Evolutionary conservation across 768 basidiomycete genomes (phyloP), one percentile per base, ranked within the genome.

Genomic region (Lenzites betulinus): DNA sequence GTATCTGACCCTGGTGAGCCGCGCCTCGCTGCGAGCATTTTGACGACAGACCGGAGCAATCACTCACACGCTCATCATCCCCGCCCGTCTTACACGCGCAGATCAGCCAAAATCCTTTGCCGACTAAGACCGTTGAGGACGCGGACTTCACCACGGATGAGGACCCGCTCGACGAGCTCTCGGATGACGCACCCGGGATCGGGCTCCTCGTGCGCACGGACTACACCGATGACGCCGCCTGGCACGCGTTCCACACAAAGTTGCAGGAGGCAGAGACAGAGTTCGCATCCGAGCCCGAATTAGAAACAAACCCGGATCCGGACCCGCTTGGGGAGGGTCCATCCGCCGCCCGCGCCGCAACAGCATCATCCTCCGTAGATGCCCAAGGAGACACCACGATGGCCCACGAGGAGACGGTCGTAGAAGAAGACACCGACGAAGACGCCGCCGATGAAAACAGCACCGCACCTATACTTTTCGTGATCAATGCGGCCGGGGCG

Each of bases 121-220:
- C 56, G 39, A 39, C 33, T 15, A 55, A 62, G 16, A 67, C 61
- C 23, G 54, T 54, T 33, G 67, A 69, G 12, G 62, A 64, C 3
- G 67, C 66, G 33, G 71, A 71, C 47, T 71, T 69, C 54, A 59
- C 64, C 41, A 67, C 60, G 7, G 87, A 87, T 67, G 69, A 70
- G 9, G 89, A 90, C 71, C 82, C 82, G 1, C 68, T 82, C 60
- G 88, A 90, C 70, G 69, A 67, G 12, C 62, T 76, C 51, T 64
- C 81, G 33, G 70, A 75, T 23, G 78, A 83, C 22, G 78, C 74
- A 7, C 77, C 77, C 1, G 82, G 83, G 58, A 66, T 84, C 42
- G 89, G 89, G 15, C 66, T 92, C 59, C 69, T 92, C 47, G 69
- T 92, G n/a, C 85, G 91, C 39, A 87, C 90, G 11, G 89, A 92